Conservation (phyloP, 306 rosid genomes). For the Medicago ruthenica region DNA sequence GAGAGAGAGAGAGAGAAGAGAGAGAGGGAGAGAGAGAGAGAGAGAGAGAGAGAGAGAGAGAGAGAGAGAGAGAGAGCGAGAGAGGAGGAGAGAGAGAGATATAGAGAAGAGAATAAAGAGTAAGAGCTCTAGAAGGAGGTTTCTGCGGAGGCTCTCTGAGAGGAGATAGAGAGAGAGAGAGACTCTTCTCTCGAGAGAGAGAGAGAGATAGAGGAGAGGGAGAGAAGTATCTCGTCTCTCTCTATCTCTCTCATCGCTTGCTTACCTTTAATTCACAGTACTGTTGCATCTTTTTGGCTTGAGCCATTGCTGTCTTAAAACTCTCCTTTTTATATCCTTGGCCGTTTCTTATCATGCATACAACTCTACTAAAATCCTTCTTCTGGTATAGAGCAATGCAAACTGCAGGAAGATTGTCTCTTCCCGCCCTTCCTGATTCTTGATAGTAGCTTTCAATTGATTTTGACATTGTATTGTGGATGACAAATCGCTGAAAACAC, state of each 20-base stretch:
- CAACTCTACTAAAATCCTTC: constrained; percentile 95
- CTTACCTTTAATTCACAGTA: constrained; percentile 91
- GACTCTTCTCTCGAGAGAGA: too few relatives aligned
- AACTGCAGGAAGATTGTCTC: constrained; percentile 80
- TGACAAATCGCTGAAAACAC: constrained; percentile 79
- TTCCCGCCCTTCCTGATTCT: constrained; percentile 99
- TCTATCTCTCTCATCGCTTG: too few relatives aligned
- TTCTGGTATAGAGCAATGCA: constrained; percentile 88
- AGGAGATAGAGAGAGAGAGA: not conserved
- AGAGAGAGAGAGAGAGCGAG: too few relatives aligned
- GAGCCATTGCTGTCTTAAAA: constrained; percentile 82
- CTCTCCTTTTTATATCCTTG: constrained; percentile 66
- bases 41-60: too few relatives aligned
- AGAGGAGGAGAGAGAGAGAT: too few relatives aligned
- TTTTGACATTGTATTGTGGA: constrained; percentile 93
- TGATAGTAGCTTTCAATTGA: constrained; percentile 97
- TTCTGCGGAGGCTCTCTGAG: too few relatives aligned
- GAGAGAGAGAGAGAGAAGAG: too few relatives aligned
- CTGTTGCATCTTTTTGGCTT: constrained; percentile 88
- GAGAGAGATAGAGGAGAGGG: not conserved
- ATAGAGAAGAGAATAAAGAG: too few relatives aligned
- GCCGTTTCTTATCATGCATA: constrained; percentile 90
- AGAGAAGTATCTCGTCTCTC: too few relatives aligned
- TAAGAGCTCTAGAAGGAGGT: too few relatives aligned
- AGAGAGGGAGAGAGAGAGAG: too few relatives aligned